These are phyloP conservation scores for Marasmius oreades DNA, from an alignment of 1,284 basidiomycete species.

Conservation along the genomic window DNA sequence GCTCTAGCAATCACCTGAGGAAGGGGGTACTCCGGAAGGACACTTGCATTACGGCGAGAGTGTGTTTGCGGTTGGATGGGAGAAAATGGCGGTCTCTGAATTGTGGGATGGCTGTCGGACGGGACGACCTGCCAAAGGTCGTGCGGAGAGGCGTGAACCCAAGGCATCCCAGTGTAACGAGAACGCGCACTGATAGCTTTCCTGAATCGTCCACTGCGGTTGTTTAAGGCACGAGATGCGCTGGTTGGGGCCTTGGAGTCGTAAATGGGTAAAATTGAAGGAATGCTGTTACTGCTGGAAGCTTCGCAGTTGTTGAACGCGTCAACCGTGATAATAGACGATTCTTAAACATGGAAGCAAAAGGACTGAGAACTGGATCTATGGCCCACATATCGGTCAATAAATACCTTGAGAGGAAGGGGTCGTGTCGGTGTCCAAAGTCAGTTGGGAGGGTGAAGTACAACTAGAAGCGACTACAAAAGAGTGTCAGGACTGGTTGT, in stretches of 20 bases:
- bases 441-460: not conserved
- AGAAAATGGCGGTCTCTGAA: not conserved
- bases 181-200: not conserved
- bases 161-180: not conserved
- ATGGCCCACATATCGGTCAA: not conserved
- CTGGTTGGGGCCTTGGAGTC: not conserved
- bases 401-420: not conserved
- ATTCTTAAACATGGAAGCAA: not conserved
- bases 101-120: not conserved
- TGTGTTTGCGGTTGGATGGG: not conserved
- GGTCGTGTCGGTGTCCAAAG: not conserved
- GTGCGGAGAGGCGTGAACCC: not conserved
- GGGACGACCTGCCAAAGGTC: slow-evolving; percentile 2
- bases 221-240: not conserved
- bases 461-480: not conserved
- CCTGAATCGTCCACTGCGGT: not conserved
- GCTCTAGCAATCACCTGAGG: not conserved
- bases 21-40: not conserved
- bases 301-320: not conserved
- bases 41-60: not conserved
- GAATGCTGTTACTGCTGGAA: not conserved
- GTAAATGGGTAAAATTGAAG: not conserved
- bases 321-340: not conserved
- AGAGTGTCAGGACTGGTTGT: not conserved
- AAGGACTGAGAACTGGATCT: too few species aligned